Percentiles rank a stretch among this genome's conserved stretches.
These are phyloP conservation scores for Neofusicoccum sp. DNA, from an alignment of 2,329 filamentous ascomycete species.

Conservation along the genomic window DNA sequence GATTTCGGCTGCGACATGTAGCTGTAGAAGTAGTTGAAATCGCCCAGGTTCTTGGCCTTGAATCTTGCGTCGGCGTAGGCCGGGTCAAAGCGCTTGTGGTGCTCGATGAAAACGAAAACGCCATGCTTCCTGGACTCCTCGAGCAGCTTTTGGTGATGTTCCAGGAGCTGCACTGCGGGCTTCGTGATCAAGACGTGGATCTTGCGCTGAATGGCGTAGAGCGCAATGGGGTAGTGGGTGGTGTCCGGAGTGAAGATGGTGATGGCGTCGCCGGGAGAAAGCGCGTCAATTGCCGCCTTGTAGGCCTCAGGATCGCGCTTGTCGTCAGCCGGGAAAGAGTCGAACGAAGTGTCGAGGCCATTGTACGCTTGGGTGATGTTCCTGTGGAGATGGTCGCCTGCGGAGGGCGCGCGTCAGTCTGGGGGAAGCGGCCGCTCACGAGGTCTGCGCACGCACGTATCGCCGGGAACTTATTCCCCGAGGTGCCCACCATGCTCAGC, in stretches of 20 bases:
- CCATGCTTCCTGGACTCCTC: constrained; percentile 68
- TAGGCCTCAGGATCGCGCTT: constrained; percentile 75
- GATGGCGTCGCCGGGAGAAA: constrained; percentile 80
- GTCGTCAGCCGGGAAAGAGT: constrained; percentile 75
- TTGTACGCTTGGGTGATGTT: constrained; percentile 91
- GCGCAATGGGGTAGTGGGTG: constrained; percentile 86
- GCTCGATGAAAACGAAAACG: constrained; percentile 90
- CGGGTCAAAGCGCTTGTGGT: constrained; percentile 95
- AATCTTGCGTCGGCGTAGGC: constrained; percentile 85
- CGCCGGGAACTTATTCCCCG: constrained; percentile 84
- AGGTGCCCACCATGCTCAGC: constrained; percentile 85
- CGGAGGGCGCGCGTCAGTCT: background rate
- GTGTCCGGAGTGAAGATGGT: constrained; percentile 95
- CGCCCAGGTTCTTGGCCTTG: constrained; percentile 72
- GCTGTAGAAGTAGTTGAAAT: constrained; percentile 98
- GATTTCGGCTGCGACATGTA: constrained; percentile 95
- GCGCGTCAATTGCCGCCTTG: constrained; percentile 81
- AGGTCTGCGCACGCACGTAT: constrained; percentile 62
- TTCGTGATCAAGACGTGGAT: constrained; percentile 94
- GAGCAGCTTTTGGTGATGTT: constrained; percentile 75
- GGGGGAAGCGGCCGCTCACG: background rate
- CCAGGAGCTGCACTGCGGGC: constrained; percentile 81
- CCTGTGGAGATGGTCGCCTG: constrained; percentile 77
- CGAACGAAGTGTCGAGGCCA: constrained; percentile 79
- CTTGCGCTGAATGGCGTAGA: constrained; percentile 84